Evolutionary conservation across 257 asterid species (phyloP).

Genomic region (Solanum ossicruentum): DNA sequence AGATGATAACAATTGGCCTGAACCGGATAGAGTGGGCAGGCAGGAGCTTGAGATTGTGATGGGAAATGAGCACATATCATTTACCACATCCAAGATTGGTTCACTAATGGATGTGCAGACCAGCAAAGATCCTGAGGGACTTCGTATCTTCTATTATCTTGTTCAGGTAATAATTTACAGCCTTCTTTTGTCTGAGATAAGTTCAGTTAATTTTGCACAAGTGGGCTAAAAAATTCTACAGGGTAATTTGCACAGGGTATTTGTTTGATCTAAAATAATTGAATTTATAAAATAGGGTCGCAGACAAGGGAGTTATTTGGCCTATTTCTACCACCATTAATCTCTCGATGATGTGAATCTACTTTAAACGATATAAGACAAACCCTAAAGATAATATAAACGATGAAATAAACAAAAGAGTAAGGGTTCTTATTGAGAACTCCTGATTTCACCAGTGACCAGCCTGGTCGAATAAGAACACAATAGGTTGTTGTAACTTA

Average conservation of each 20-base stretch:
- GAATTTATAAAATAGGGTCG: background rate
- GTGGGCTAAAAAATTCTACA: background rate
- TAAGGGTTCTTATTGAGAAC: background rate
- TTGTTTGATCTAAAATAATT: background rate
- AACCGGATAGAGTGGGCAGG: conserved; percentile 91
- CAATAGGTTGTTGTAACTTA: background rate
- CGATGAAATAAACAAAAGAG: background rate
- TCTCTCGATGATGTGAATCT: background rate
- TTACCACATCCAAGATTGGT: conserved; percentile 91
- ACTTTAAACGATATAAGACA: background rate
- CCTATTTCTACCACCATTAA: background rate
- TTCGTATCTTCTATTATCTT: conserved; percentile 80
- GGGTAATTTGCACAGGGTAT: background rate
- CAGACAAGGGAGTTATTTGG: background rate
- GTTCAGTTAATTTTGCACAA: background rate
- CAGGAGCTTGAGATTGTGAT: conserved; percentile 98
- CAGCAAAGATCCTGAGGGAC: conserved; percentile 89
- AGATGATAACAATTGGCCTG: conserved; percentile 93
- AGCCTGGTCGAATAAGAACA: background rate
- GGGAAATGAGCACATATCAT: conserved; percentile 91
- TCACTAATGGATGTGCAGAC: conserved; percentile 91
- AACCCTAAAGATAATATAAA: background rate
- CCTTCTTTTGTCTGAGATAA: background rate
- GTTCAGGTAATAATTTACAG: conserved; percentile 50
- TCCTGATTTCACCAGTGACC: background rate